phyloP scores from a whole-genome alignment of 306 rosid genomes.

The Abrus precatorius region DNA sequence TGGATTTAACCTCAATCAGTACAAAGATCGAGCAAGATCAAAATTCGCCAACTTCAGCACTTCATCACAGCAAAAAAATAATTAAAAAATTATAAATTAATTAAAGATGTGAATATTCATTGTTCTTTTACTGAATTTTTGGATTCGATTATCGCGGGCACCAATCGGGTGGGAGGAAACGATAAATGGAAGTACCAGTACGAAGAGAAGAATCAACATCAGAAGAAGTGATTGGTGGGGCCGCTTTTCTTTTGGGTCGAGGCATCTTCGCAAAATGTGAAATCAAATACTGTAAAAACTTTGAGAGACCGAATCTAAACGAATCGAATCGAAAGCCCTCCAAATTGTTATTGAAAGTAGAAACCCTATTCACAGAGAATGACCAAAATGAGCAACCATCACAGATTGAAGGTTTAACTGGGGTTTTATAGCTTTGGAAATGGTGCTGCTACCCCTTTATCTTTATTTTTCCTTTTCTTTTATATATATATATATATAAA shows the following conservation, averaged over 20 bases:
- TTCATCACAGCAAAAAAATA: slow-evolving; percentile 14
- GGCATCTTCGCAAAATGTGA: slow-evolving; percentile 60
- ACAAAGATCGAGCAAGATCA: not conserved
- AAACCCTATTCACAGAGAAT: slow-evolving; percentile 51
- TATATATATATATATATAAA: no score
- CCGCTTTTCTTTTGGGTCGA: slow-evolving; percentile 72
- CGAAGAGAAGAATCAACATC: slow-evolving; percentile 59
- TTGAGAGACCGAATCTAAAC: slow-evolving; percentile 42
- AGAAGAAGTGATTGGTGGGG: slow-evolving; percentile 55
- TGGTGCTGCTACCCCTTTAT: slow-evolving; percentile 7
- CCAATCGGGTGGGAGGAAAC: slow-evolving; percentile 21
- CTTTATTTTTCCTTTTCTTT: not conserved
- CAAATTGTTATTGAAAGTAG: slow-evolving; percentile 4
- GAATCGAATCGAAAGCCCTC: not conserved
- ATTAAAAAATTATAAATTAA: not conserved
- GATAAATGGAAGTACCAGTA: slow-evolving; percentile 56
- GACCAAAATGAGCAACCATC: not conserved
- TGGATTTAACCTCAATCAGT: slow-evolving; percentile 31
- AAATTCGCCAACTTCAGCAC: slow-evolving; percentile 34
- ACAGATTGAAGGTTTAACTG: slow-evolving; percentile 51
- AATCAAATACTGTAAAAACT: slow-evolving; percentile 37
- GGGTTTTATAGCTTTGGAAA: slow-evolving; percentile 58
- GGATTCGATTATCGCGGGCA: slow-evolving; percentile 44
- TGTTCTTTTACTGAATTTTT: not conserved
- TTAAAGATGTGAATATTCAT: not conserved